phyloP scores from a whole-genome alignment of 2,329 filamentous ascomycete species.

The Didymella arachidicola region DNA sequence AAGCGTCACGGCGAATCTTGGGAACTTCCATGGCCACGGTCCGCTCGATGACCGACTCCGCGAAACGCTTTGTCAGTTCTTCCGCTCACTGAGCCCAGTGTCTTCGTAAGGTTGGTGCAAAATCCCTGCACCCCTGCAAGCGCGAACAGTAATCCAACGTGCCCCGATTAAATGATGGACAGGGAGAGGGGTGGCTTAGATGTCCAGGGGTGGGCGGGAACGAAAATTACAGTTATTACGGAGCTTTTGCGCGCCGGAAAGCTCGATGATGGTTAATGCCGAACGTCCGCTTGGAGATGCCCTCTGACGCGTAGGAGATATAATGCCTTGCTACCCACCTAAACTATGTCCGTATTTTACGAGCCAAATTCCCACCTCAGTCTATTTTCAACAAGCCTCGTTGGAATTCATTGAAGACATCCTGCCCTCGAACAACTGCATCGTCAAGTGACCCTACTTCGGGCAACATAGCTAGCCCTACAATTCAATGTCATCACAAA shows the following conservation, averaged over 20 bases:
- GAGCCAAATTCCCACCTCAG: constrained; percentile 35
- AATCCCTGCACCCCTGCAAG: constrained; percentile 42
- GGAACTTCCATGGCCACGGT: constrained; percentile 34
- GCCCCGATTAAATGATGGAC: constrained; percentile 44
- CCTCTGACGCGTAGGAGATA: constrained; percentile 51
- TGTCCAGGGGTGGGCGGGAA: constrained; percentile 28
- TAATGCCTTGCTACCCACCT: constrained; percentile 49
- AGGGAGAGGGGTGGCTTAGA: constrained; percentile 40
- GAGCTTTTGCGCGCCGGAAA: constrained; percentile 9
- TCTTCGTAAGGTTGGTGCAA: constrained; percentile 50
- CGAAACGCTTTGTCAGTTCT: constrained; percentile 45
- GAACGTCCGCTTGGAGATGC: constrained; percentile 49
- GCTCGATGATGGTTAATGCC: constrained; percentile 26
- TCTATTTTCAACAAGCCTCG: constrained; percentile 8
- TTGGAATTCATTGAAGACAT: constrained; percentile 16
- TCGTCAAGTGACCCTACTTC: constrained; percentile 5
- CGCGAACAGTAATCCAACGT: constrained; percentile 46
- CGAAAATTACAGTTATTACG: constrained; percentile 39
- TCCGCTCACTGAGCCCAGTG: constrained; percentile 39
- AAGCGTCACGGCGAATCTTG: constrained; percentile 23
- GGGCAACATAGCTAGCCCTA: constrained; percentile 1
- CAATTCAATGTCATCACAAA: constrained; percentile 44
- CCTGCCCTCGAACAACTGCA: constrained; percentile 16
- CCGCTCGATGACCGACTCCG: constrained; percentile 43
- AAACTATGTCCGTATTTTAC: constrained; percentile 41